Evolutionary conservation across 228 moss, liverwort and hornwort genomes (phyloP).

Genomic region (Sphagnum magellanicum): DNA sequence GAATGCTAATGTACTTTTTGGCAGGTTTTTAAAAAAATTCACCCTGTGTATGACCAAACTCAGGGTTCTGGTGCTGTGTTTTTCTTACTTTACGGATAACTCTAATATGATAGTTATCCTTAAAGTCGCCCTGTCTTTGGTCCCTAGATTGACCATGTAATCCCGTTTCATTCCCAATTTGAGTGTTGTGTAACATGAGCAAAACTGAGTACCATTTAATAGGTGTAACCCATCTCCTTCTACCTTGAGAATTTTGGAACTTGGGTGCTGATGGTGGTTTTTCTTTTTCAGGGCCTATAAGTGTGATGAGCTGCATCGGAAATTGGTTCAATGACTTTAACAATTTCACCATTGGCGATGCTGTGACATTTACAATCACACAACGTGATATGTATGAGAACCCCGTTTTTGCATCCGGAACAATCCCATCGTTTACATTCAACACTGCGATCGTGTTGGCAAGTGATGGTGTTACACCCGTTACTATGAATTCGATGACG

Average conservation of each 20-base stretch:
- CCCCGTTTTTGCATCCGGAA: neutral
- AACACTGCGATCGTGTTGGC: neutral
- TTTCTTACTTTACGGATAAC: too few relatives aligned
- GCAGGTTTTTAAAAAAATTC: too few relatives aligned
- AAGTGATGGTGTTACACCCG: neutral
- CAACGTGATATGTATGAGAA: slow-evolving; percentile 10
- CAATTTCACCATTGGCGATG: neutral
- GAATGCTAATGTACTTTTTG: too few relatives aligned
- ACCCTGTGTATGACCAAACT: too few relatives aligned
- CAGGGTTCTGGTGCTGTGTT: too few relatives aligned
- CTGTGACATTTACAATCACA: slow-evolving; percentile 5
- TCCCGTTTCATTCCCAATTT: neutral
- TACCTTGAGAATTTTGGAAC: too few relatives aligned
- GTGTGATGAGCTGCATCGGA: slow-evolving; percentile 8
- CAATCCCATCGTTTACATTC: neutral
- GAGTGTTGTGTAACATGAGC: neutral
- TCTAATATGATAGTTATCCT: too few relatives aligned
- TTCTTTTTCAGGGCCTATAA: slow-evolving; percentile 8
- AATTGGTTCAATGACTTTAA: slow-evolving; percentile 1
- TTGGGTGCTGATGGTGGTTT: too few relatives aligned
- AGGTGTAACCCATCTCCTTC: too few relatives aligned
- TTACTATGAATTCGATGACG: neutral
- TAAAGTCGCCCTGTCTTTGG: too few relatives aligned
- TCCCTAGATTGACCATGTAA: too few relatives aligned
- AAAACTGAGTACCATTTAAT: too few relatives aligned